Evolutionary conservation across 768 basidiomycete genomes (phyloP).

Genomic region (Suillus plorans): DNA sequence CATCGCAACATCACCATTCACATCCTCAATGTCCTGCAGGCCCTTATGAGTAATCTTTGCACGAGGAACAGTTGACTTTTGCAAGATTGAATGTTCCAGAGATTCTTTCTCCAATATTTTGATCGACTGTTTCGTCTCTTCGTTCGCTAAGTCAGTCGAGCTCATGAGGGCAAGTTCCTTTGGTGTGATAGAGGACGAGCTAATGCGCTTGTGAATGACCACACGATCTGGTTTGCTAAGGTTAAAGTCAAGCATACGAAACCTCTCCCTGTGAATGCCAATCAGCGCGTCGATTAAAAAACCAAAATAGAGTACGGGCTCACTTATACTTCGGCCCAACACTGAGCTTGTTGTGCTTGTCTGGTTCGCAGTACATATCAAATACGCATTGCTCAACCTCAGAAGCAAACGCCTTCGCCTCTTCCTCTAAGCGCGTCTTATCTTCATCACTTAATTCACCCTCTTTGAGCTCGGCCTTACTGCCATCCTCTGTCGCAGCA

Average conservation of each 20-base stretch:
- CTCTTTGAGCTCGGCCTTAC: conserved; percentile 42
- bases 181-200: conserved; percentile 61
- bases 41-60: conserved; percentile 95
- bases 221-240: conserved; percentile 80
- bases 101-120: conserved; percentile 81
- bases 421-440: conserved; percentile 51
- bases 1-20: conserved; percentile 50
- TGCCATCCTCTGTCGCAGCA: conserved; percentile 28
- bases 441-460: conserved; percentile 64
- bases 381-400: conserved; percentile 78
- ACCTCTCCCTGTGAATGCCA: conserved; percentile 65
- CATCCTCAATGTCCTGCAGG: conserved; percentile 84
- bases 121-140: conserved; percentile 82
- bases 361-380: conserved; percentile 74
- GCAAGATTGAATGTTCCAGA: conserved; percentile 80
- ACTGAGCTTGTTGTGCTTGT: conserved; percentile 61
- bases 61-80: conserved; percentile 58
- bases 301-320: conserved; percentile 23
- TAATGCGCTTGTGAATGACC: conserved; percentile 77
- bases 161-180: conserved; percentile 81
- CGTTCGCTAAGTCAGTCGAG: conserved; percentile 85
- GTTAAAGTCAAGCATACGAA: conserved; percentile 88
- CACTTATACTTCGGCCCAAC: conserved; percentile 84
- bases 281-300: conserved; percentile 8
- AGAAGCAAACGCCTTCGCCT: conserved; percentile 61